These are phyloP conservation scores for Saturnispora galanensis DNA, from an alignment of 805 yeast species.

Conservation along the genomic window DNA sequence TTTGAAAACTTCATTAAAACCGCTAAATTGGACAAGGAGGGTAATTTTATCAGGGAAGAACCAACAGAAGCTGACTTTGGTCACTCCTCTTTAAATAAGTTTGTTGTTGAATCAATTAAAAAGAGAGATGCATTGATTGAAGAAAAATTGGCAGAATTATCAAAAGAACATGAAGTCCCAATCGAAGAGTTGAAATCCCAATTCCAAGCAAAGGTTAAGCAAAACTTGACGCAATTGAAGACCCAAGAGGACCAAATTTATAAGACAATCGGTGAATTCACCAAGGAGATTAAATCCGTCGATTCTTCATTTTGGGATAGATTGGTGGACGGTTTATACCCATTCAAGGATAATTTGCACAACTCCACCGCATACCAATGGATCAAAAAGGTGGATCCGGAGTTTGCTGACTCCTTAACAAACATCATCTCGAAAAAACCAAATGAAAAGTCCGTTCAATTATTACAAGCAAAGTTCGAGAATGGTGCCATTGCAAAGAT, in stretches of 20 bases:
- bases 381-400: conserved; percentile 15
- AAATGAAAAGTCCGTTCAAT: conserved; percentile 11
- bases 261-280: conserved; percentile 13
- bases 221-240: conserved; percentile 3
- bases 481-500: conserved; percentile 14
- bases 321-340: conserved; percentile 14
- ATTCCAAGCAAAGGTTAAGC: conserved; percentile 18
- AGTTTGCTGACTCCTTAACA: conserved; percentile 16
- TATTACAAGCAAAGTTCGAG: conserved; percentile 12
- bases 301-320: conserved; percentile 14
- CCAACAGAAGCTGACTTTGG: conserved; percentile 18
- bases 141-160: conserved; percentile 18
- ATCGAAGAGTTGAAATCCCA: conserved; percentile 16
- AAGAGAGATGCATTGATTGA: conserved; percentile 20
- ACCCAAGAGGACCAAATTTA: conserved; percentile 9
- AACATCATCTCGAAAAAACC: conserved; percentile 12
- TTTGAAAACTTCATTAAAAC: conserved; percentile 9
- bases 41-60: conserved; percentile 15
- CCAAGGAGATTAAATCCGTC: conserved; percentile 12
- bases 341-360: conserved; percentile 14
- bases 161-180: conserved; percentile 15
- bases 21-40: conserved; percentile 18
- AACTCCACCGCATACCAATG: conserved; percentile 16
- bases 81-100: conserved; percentile 16
- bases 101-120: conserved; percentile 12